These are phyloP conservation scores for Macrophomina phaseolina DNA, from an alignment of 2,329 filamentous ascomycete species.

Conservation along the genomic window DNA sequence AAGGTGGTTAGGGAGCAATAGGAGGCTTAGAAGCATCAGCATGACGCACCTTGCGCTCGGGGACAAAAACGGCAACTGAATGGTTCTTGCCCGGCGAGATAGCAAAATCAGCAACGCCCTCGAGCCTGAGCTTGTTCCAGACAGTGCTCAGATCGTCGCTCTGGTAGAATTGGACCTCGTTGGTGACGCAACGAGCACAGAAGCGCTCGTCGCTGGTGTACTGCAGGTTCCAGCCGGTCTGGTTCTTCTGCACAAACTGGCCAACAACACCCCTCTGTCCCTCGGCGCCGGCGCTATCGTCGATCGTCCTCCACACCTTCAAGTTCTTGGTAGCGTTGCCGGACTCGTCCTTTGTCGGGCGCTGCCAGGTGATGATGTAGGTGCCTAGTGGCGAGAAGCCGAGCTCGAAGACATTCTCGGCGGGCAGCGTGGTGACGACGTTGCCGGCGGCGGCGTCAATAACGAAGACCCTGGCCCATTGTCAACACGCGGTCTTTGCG, in stretches of 20 bases:
- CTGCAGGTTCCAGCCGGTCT: slow-evolving; percentile 96
- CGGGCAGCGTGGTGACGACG: slow-evolving; percentile 74
- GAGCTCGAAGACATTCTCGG: slow-evolving; percentile 88
- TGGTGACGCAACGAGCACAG: slow-evolving; percentile 91
- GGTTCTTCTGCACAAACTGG: slow-evolving; percentile 92
- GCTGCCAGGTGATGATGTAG: slow-evolving; percentile 96
- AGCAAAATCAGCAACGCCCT: slow-evolving; percentile 88
- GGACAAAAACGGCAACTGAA: slow-evolving; percentile 92
- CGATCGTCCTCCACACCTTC: slow-evolving; percentile 90
- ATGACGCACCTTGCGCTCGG: slow-evolving; percentile 82
- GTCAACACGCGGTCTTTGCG: slow-evolving; percentile 22
- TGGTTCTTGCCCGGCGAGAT: slow-evolving; percentile 88
- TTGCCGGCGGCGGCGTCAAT: slow-evolving; percentile 80
- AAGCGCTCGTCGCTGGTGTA: slow-evolving; percentile 93
- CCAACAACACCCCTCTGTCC: slow-evolving; percentile 77
- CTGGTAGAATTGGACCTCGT: slow-evolving; percentile 97
- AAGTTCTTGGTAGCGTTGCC: slow-evolving; percentile 95
- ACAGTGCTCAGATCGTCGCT: slow-evolving; percentile 83
- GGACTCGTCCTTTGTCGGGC: slow-evolving; percentile 87
- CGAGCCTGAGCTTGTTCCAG: slow-evolving; percentile 93
- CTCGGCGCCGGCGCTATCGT: slow-evolving; percentile 65
- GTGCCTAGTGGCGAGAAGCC: slow-evolving; percentile 92
- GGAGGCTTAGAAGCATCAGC: background rate
- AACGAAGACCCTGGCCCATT: slow-evolving; percentile 70
- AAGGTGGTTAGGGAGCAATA: slow-evolving; percentile 30